Conservation (phyloP, 2,329 filamentous ascomycete genomes). For the Cladosporium colombiae region DNA sequence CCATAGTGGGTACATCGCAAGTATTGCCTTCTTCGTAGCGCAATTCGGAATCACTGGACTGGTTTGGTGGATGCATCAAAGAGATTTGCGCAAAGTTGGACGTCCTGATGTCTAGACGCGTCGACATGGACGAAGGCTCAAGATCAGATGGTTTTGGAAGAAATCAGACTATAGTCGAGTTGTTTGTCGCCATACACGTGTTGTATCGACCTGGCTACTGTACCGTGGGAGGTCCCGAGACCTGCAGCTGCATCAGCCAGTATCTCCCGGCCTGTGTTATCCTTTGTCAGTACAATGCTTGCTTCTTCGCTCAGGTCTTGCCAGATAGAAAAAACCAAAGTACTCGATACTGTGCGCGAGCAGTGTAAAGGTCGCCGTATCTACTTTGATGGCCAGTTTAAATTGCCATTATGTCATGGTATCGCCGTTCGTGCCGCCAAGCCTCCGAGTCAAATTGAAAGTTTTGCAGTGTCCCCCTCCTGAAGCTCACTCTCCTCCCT, state of each 20-base stretch:
- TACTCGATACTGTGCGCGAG: not conserved
- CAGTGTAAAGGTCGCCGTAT: not conserved
- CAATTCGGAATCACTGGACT: conserved; percentile 5
- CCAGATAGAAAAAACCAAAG: not conserved
- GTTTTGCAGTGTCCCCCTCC: conserved; percentile 3
- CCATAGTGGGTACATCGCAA: conserved; percentile 38
- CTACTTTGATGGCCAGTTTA: not conserved
- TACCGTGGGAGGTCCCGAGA: too few species aligned
- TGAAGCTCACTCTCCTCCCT: conserved; percentile 8
- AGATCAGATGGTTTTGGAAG: not conserved
- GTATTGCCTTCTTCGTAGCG: conserved; percentile 3
- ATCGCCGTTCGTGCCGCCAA: not conserved
- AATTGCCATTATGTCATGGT: not conserved
- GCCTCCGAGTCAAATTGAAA: not conserved
- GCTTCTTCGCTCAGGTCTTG: not conserved
- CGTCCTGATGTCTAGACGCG: not conserved
- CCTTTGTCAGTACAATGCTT: too few species aligned
- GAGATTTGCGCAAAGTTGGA: conserved; percentile 13
- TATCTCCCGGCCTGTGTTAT: too few species aligned
- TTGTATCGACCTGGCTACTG: too few species aligned
- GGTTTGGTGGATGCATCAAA: conserved; percentile 17
- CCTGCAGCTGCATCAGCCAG: not conserved
- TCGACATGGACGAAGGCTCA: not conserved
- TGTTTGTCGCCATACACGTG: not conserved
- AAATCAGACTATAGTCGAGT: not conserved